These are phyloP conservation scores for Penicillium bialowiezense DNA, from an alignment of 495 filamentous ascomycete species.

Conservation along the genomic window DNA sequence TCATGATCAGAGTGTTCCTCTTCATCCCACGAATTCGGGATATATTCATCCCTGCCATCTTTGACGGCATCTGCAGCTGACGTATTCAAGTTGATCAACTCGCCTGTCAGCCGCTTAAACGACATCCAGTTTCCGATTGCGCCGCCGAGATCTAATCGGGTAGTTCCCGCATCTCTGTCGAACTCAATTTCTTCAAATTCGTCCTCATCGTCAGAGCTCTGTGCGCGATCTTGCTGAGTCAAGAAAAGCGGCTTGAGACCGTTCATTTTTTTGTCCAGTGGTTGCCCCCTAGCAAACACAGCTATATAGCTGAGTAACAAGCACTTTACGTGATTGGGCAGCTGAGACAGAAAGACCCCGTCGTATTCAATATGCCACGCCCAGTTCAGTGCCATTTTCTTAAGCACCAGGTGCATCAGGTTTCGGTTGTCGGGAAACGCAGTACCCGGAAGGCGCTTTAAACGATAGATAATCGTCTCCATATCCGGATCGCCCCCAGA, in stretches of 20 bases:
- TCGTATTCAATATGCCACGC: slow-evolving; percentile 64
- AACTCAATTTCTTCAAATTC: slow-evolving; percentile 27
- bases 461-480: slow-evolving; percentile 25
- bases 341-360: slow-evolving; percentile 58
- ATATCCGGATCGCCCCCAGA: slow-evolving; percentile 1
- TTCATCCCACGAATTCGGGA: slow-evolving; percentile 41
- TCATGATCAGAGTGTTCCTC: slow-evolving; percentile 18
- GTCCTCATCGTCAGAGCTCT: slow-evolving; percentile 17
- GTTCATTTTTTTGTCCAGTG: slow-evolving; percentile 17
- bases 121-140: slow-evolving; percentile 57
- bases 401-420: slow-evolving; percentile 57
- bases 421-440: slow-evolving; percentile 44
- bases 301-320: slow-evolving; percentile 63
- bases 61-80: slow-evolving; percentile 5
- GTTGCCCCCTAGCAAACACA: slow-evolving; percentile 43
- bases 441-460: slow-evolving; percentile 44
- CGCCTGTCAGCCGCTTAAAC: slow-evolving; percentile 55
- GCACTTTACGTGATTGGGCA: slow-evolving; percentile 61
- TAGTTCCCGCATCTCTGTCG: slow-evolving; percentile 48
- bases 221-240: slow-evolving; percentile 6
- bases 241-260: slow-evolving; percentile 32
- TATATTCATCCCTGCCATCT: slow-evolving; percentile 9
- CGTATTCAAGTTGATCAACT: slow-evolving; percentile 42
- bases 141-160: slow-evolving; percentile 61
- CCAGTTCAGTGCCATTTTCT: slow-evolving; percentile 66